Percentiles rank a stretch among this genome's conserved stretches.
These are phyloP conservation scores for Coemansia guatemalensis DNA, from an alignment of 192 early-diverging fungal species.

Conservation along the genomic window DNA sequence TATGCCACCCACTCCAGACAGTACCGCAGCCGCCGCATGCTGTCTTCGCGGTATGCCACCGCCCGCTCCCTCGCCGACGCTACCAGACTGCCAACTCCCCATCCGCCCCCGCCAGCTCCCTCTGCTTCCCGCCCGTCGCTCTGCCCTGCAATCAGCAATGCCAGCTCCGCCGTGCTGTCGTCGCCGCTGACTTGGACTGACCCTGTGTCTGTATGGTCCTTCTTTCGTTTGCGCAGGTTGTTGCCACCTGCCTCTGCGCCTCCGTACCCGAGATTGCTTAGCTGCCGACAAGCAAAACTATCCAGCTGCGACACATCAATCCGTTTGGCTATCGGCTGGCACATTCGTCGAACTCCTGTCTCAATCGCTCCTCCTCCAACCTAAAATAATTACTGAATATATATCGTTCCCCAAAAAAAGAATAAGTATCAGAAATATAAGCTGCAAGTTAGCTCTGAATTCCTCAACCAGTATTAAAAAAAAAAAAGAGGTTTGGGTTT, in stretches of 20 bases:
- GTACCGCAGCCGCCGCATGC: constrained; percentile 82
- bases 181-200: not conserved
- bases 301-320: constrained; percentile 73
- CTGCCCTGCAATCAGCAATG: not conserved
- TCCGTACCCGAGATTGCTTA: constrained; percentile 60
- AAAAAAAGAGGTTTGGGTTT: not conserved
- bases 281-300: constrained; percentile 71
- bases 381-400: constrained; percentile 9
- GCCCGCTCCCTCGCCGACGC: constrained; percentile 54
- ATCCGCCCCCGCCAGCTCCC: constrained; percentile 7
- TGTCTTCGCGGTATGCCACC: constrained; percentile 84
- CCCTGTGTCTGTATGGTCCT: constrained; percentile 26
- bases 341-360: constrained; percentile 68
- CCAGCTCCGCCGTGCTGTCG: constrained; percentile 25
- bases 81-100: constrained; percentile 36
- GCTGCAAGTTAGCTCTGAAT: not conserved
- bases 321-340: constrained; percentile 70
- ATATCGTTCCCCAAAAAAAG: not conserved
- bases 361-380: constrained; percentile 74
- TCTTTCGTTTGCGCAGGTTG: constrained; percentile 42
- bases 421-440: not conserved
- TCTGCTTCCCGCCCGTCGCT: not conserved
- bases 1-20: constrained; percentile 89
- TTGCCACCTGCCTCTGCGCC: not conserved
- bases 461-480: not conserved